phyloP scores from a whole-genome alignment of 1,139 yeast species.

The Schizosaccharomyces versatilis region DNA sequence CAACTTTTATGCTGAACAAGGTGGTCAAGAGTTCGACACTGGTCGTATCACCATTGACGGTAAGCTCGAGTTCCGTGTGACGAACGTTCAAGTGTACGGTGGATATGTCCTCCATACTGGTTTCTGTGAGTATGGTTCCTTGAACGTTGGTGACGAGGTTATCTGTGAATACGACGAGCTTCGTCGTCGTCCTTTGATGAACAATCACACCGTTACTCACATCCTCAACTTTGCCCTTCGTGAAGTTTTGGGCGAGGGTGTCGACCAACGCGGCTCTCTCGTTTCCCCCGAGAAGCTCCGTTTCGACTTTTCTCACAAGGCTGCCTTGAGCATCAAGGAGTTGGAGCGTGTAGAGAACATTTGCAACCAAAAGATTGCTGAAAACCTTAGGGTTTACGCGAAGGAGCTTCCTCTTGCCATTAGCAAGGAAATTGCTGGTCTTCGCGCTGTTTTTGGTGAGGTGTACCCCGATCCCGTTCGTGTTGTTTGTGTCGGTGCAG shows the following conservation, averaged over 20 bases:
- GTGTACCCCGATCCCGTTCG: slow-evolving; percentile 97
- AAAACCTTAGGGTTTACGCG: slow-evolving; percentile 51
- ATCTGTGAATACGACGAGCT: slow-evolving; percentile 79
- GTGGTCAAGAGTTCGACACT: slow-evolving; percentile 95
- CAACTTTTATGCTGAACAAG: slow-evolving; percentile 94
- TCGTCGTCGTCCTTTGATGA: slow-evolving; percentile 91
- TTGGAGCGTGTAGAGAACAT: slow-evolving; percentile 53
- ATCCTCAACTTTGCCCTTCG: slow-evolving; percentile 73
- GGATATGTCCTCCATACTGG: slow-evolving; percentile 96
- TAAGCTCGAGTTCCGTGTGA: slow-evolving; percentile 62
- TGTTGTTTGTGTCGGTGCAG: slow-evolving; percentile 84
- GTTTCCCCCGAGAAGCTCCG: slow-evolving; percentile 89
- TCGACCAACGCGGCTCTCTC: slow-evolving; percentile 90
- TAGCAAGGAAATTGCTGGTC: slow-evolving; percentile 58
- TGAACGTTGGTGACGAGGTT: slow-evolving; percentile 44
- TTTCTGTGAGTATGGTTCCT: slow-evolving; percentile 47
- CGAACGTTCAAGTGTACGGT: slow-evolving; percentile 75
- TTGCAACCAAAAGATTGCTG: slow-evolving; percentile 47
- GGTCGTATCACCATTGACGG: slow-evolving; percentile 87
- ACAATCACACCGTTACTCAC: slow-evolving; percentile 97
- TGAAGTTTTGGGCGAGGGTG: slow-evolving; percentile 63
- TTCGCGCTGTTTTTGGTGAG: slow-evolving; percentile 96
- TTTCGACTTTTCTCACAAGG: slow-evolving; percentile 87
- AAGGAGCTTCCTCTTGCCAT: slow-evolving; percentile 54
- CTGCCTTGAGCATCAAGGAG: slow-evolving; percentile 45